A percentile compares a stretch with the other conserved stretches of the same genome.
phyloP scores from a whole-genome alignment of 1,284 basidiomycete species.

The Cerioporus squamosus region DNA sequence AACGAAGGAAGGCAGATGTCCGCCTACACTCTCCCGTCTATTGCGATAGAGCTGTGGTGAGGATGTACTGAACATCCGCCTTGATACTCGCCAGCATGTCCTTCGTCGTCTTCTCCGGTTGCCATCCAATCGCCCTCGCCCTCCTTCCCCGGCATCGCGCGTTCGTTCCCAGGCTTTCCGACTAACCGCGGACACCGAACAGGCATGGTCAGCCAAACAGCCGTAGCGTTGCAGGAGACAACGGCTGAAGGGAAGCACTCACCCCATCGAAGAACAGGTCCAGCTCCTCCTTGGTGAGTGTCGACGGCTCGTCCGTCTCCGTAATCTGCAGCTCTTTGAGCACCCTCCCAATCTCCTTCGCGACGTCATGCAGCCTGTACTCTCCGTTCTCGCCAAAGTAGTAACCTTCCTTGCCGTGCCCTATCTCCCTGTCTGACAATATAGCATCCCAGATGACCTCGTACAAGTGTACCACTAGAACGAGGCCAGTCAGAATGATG shows the following conservation, averaged over 20 bases:
- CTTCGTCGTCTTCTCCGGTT: conserved; percentile 34
- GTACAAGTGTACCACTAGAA: conserved; percentile 25
- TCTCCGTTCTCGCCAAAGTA: conserved; percentile 54
- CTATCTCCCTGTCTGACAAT: conserved; percentile 13
- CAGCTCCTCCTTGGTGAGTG: conserved; percentile 37
- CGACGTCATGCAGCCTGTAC: conserved; percentile 39
- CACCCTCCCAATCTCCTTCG: conserved; percentile 40
- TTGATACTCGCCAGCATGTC: conserved; percentile 40
- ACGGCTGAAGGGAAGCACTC: neutral
- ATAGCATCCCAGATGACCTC: conserved; percentile 24
- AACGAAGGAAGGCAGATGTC: too few species aligned
- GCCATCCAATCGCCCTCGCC: conserved; percentile 46
- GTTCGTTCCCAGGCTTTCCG: conserved; percentile 43
- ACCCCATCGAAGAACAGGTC: conserved; percentile 25
- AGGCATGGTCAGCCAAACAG: neutral
- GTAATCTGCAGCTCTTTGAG: conserved; percentile 35
- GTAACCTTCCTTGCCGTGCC: conserved; percentile 48
- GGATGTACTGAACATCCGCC: conserved; percentile 32
- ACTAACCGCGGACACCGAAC: neutral
- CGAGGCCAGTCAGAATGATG: neutral
- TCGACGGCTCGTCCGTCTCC: conserved; percentile 30
- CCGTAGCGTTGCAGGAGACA: too few species aligned
- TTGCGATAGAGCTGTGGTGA: neutral
- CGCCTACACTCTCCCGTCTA: neutral
- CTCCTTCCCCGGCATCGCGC: conserved; percentile 44